Conservation (phyloP, 2,329 filamentous ascomycete species). For the Penicillium sumatraense region DNA sequence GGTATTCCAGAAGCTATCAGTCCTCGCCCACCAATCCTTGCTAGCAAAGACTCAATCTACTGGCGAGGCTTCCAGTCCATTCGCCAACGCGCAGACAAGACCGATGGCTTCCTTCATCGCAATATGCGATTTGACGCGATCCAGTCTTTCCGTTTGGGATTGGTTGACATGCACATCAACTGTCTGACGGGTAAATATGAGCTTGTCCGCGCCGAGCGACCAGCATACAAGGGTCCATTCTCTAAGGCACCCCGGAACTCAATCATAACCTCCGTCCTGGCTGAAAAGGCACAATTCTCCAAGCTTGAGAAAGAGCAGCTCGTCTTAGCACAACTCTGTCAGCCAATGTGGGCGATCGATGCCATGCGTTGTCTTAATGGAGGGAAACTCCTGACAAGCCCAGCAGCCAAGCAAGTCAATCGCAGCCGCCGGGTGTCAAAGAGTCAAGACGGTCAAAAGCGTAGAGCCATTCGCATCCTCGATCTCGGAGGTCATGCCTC, state of each 20-base stretch:
- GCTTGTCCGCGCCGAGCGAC: slow-evolving; percentile 70
- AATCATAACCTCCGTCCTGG: slow-evolving; percentile 64
- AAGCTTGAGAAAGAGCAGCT: slow-evolving; percentile 75
- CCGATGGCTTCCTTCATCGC: slow-evolving; percentile 83
- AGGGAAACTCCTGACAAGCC: slow-evolving; percentile 62
- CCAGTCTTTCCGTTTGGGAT: slow-evolving; percentile 78
- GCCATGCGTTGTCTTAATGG: slow-evolving; percentile 65
- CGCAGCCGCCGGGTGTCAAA: slow-evolving; percentile 29
- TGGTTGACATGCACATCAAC: slow-evolving; percentile 73
- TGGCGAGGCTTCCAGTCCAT: slow-evolving; percentile 84
- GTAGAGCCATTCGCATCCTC: slow-evolving; percentile 68
- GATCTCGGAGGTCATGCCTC: slow-evolving; percentile 84
- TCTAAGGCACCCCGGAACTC: slow-evolving; percentile 76
- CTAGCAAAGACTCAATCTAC: slow-evolving; percentile 76
- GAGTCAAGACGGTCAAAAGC: slow-evolving; percentile 23
- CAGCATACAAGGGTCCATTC: slow-evolving; percentile 71
- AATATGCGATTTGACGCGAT: slow-evolving; percentile 85
- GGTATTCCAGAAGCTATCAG: slow-evolving; percentile 45
- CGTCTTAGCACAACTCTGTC: slow-evolving; percentile 71
- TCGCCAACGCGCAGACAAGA: slow-evolving; percentile 65
- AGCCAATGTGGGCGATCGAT: slow-evolving; percentile 66
- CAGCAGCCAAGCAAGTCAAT: slow-evolving; percentile 46
- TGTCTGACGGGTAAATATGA: slow-evolving; percentile 86
- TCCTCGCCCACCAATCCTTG: slow-evolving; percentile 42
- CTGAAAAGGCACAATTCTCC: slow-evolving; percentile 43